Percentiles rank a stretch among this genome's conserved stretches.
phyloP scores from a whole-genome alignment of 176 grass and related monocot genomes.

The Aechmea fasciata region DNA sequence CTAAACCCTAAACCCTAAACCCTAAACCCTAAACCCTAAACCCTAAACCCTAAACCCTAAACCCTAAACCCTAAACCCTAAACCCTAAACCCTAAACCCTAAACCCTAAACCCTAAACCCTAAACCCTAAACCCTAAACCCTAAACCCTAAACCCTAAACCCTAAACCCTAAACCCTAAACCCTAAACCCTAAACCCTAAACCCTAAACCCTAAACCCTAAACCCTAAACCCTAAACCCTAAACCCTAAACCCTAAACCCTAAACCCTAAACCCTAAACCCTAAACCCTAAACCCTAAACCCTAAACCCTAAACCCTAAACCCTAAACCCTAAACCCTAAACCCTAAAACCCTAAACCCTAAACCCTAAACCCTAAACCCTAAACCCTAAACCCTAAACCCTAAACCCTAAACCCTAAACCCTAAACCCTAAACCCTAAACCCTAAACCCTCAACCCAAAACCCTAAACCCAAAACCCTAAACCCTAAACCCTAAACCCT shows the following conservation, averaged over 20 bases:
- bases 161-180: constrained; percentile 21
- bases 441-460: not conserved
- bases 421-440: constrained; percentile 5
- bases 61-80: constrained; percentile 24
- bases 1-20: constrained; percentile 20
- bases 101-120: not conserved
- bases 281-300: no score
- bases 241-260: no score
- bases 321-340: no score
- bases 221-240: no score
- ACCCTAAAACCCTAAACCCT: constrained; percentile 16
- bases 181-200: constrained; percentile 2
- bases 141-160: constrained; percentile 9
- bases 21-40: constrained; percentile 26
- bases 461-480: not conserved
- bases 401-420: constrained; percentile 5
- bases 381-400: not conserved
- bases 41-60: constrained; percentile 25
- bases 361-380: no score
- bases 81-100: not conserved
- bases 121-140: constrained; percentile 10
- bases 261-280: no score
- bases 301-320: no score
- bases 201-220: constrained; percentile 4
- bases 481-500: not conserved